phyloP scores from a whole-genome alignment of 176 grass and related monocot genomes.

The Zea mays region Zm-B73-REFERENCE-NAM-5.0 NC_050100.1:213472501-213473000 shows the following conservation, averaged over 20 bases:
- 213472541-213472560: not conserved
- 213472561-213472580: not conserved
- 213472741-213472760: not conserved
- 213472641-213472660: not conserved
- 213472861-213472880: not conserved
- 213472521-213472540: slow-evolving; percentile 17
- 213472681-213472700: not conserved
- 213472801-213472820: slow-evolving; percentile 23
- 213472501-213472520: slow-evolving; percentile 12
- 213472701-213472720: not conserved
- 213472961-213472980: slow-evolving; percentile 57
- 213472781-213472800: not conserved
- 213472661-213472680: not conserved
- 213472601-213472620: not conserved
- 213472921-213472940: slow-evolving; percentile 74
- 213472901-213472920: slow-evolving; percentile 95
- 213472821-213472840: not conserved
- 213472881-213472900: slow-evolving; percentile 93
- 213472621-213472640: not conserved
- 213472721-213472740: not conserved
- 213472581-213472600: slow-evolving; percentile 18
- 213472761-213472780: not conserved
- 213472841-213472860: not conserved
- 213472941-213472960: slow-evolving; percentile 88
- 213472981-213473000: not conserved